Evolutionary conservation across 1,284 basidiomycete species (phyloP).

Genomic region (Hymenochaete sp.): DNA sequence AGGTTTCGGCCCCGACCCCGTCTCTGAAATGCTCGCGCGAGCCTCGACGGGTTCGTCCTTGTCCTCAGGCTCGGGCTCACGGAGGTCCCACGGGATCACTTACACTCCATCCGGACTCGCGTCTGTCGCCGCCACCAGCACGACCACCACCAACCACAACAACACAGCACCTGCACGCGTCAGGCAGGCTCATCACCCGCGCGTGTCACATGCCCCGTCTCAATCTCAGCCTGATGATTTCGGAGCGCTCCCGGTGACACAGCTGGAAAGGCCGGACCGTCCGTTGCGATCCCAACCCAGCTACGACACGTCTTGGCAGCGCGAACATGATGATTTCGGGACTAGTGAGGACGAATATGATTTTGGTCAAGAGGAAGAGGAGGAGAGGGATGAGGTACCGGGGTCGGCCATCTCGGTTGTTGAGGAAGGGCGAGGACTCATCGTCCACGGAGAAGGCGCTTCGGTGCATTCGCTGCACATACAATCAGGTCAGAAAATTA

Average conservation of each 20-base stretch:
- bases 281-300: constrained; percentile 51
- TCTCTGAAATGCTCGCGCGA: constrained; percentile 48
- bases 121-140: too few relatives aligned
- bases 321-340: constrained; percentile 63
- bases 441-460: constrained; percentile 59
- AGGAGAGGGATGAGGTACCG: constrained; percentile 53
- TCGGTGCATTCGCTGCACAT: constrained; percentile 55
- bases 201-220: constrained; percentile 53
- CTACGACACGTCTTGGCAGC: constrained; percentile 66
- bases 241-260: constrained; percentile 17
- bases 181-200: constrained; percentile 63
- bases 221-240: constrained; percentile 58
- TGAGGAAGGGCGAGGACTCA: constrained; percentile 73
- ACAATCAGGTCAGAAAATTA: constrained; percentile 48
- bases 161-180: constrained; percentile 42
- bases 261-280: constrained; percentile 7
- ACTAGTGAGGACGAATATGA: constrained; percentile 68
- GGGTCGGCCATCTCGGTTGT: constrained; percentile 70
- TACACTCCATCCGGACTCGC: too few relatives aligned
- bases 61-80: constrained; percentile 33
- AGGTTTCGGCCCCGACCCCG: constrained; percentile 54
- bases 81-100: constrained; percentile 26
- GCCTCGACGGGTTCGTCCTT: constrained; percentile 37
- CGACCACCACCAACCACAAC: too few relatives aligned
- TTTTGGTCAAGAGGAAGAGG: constrained; percentile 44